A percentile compares a stretch with the other conserved stretches of the same genome.
Conservation (phyloP, 306 rosid species). For the Phaseolus lunatus region DNA sequence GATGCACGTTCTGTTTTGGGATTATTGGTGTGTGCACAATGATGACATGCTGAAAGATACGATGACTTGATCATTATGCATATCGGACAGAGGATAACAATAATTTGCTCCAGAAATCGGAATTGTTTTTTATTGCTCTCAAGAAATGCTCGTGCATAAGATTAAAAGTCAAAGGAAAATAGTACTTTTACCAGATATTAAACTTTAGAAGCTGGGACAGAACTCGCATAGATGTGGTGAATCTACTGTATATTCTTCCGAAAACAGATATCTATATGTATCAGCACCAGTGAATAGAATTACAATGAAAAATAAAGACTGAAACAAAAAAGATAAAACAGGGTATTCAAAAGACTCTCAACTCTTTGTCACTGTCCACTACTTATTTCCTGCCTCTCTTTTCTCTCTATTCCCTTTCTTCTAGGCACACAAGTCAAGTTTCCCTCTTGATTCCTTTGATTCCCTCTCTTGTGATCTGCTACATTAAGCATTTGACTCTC, state of each 20-base stretch:
- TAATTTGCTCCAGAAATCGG: not conserved
- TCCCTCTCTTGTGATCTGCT: not conserved
- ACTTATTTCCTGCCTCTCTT: not conserved
- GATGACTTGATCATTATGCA: not conserved
- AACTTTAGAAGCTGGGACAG: constrained; percentile 10
- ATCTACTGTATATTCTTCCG: not conserved
- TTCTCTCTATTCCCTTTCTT: not conserved
- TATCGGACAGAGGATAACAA: not conserved
- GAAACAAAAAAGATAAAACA: not conserved
- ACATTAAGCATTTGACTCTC: not conserved
- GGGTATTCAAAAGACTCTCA: not conserved
- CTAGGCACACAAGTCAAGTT: not conserved
- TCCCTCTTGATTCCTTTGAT: not conserved
- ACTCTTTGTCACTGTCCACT: not conserved
- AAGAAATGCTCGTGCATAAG: not conserved
- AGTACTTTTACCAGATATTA: not conserved
- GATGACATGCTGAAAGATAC: not conserved
- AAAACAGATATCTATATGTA: not conserved
- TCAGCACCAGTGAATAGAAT: not conserved
- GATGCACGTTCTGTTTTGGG: not conserved
- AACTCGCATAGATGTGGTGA: not conserved
- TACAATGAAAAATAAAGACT: not conserved
- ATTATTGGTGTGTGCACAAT: not conserved
- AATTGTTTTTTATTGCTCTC: not conserved
- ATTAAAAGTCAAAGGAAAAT: not conserved